A percentile compares a stretch with the other conserved stretches of the same genome.
Evolutionary conservation across 164 flowering plant species (phyloP).

Genomic region (Umbellularia californica): DNA sequence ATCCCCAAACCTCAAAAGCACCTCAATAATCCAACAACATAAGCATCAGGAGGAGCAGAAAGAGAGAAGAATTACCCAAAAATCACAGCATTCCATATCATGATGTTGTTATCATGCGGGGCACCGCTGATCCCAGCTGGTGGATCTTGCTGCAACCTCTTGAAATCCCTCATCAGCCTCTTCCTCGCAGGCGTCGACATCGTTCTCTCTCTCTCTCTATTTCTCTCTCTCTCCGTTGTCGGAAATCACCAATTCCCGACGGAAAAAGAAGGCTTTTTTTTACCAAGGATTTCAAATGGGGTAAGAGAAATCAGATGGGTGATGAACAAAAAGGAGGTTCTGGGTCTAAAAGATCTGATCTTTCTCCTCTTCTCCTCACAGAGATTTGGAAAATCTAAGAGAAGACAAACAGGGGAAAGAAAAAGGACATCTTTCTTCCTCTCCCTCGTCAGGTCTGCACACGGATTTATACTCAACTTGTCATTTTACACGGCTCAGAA

Average conservation of each 20-base stretch:
- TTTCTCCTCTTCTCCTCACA: no score
- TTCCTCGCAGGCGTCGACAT: slow-evolving; percentile 79
- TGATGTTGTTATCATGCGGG: slow-evolving; percentile 71
- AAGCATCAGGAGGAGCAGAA: background rate
- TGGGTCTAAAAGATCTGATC: no score
- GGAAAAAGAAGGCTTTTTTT: background rate
- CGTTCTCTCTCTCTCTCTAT: background rate
- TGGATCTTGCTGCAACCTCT: slow-evolving; percentile 77
- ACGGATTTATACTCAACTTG: no score
- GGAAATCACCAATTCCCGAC: background rate
- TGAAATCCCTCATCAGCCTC: slow-evolving; percentile 79
- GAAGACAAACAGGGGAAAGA: no score
- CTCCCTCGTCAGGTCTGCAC: no score
- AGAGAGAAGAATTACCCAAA: slow-evolving; percentile 43
- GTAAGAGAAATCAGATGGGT: background rate
- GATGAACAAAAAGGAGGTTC: background rate
- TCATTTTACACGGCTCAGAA: no score
- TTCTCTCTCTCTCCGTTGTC: background rate
- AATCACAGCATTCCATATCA: slow-evolving; percentile 83
- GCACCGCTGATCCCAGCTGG: slow-evolving; percentile 78
- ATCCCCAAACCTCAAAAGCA: background rate
- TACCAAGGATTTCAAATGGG: background rate
- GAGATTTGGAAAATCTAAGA: no score
- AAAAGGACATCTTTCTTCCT: no score
- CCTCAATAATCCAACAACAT: background rate